Conservation (phyloP, 768 basidiomycete species). For the Kwoniella heveanensis region DNA sequence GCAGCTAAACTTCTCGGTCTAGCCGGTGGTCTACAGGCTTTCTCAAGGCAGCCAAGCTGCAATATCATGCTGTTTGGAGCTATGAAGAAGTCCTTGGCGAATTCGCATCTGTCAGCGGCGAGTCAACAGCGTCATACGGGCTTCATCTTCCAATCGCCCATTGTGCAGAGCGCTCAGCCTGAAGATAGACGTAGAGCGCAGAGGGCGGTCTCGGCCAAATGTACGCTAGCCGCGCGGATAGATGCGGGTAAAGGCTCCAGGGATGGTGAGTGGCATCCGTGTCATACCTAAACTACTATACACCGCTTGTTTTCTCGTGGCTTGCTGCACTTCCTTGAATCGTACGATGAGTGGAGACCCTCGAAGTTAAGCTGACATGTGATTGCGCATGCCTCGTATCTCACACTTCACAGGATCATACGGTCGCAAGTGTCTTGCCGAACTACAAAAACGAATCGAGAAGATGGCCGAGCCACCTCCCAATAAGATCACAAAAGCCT, state of each 20-base stretch:
- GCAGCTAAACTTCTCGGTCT: slow-evolving; percentile 97
- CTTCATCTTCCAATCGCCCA: slow-evolving; percentile 91
- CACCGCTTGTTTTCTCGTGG: too few species aligned
- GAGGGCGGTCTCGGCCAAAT: slow-evolving; percentile 89
- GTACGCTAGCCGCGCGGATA: slow-evolving; percentile 84
- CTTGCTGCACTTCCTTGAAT: too few species aligned
- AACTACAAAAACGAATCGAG: slow-evolving; percentile 91
- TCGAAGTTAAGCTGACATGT: slow-evolving; percentile 4
- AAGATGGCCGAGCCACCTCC: slow-evolving; percentile 91
- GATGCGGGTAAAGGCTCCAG: slow-evolving; percentile 82
- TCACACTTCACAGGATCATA: slow-evolving; percentile 59
- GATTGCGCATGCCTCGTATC: slow-evolving; percentile 42
- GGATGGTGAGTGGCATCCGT: slow-evolving; percentile 57
- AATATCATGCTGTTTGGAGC: slow-evolving; percentile 91
- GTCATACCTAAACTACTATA: neutral
- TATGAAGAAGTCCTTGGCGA: slow-evolving; percentile 81
- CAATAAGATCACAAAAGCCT: slow-evolving; percentile 84
- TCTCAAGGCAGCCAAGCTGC: slow-evolving; percentile 92
- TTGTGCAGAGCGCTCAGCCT: slow-evolving; percentile 79
- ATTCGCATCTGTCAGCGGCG: slow-evolving; percentile 75
- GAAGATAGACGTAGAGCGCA: slow-evolving; percentile 92
- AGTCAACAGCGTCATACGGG: slow-evolving; percentile 91
- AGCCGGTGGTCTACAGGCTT: slow-evolving; percentile 84
- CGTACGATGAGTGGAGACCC: too few species aligned
- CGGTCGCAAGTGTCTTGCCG: slow-evolving; percentile 75